phyloP scores from a whole-genome alignment of 1,139 yeast species.

The Pichia sp. region DNA sequence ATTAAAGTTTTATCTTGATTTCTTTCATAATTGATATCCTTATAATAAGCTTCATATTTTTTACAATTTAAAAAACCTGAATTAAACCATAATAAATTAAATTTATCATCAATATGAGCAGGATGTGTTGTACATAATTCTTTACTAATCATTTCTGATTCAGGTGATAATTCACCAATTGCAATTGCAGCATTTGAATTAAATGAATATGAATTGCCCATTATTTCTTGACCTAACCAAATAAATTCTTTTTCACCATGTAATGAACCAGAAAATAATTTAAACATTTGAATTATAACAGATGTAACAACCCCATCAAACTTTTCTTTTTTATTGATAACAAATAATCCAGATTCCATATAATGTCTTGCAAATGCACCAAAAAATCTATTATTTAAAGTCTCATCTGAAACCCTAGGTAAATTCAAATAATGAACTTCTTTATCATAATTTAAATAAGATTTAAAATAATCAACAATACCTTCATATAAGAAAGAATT shows the following conservation, averaged over 20 bases:
- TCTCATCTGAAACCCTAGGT: constrained; percentile 17
- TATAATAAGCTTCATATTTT: constrained; percentile 34
- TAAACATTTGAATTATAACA: constrained; percentile 35
- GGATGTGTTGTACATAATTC: constrained; percentile 67
- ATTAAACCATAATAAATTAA: constrained; percentile 53
- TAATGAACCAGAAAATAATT: constrained; percentile 26
- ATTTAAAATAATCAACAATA: constrained; percentile 43
- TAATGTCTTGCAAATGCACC: constrained; percentile 43
- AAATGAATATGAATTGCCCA: constrained; percentile 48
- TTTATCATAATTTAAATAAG: constrained; percentile 36
- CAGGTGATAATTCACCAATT: constrained; percentile 38
- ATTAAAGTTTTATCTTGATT: constrained; percentile 22
- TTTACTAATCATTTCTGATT: constrained; percentile 31
- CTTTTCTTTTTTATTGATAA: constrained; percentile 40
- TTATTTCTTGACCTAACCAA: constrained; percentile 51
- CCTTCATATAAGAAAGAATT: constrained; percentile 32
- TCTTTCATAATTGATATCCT: constrained; percentile 30
- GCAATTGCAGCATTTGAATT: constrained; percentile 47
- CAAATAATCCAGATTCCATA: constrained; percentile 55
- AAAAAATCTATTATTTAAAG: constrained; percentile 32
- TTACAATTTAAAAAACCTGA: constrained; percentile 63
- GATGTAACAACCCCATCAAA: constrained; percentile 41
- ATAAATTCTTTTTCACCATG: constrained; percentile 62
- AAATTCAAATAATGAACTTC: constrained; percentile 23
- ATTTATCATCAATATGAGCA: constrained; percentile 51